Evolutionary conservation across 2,329 filamentous ascomycete genomes (phyloP).

Genomic region (Trichoderma atroviride): DNA sequence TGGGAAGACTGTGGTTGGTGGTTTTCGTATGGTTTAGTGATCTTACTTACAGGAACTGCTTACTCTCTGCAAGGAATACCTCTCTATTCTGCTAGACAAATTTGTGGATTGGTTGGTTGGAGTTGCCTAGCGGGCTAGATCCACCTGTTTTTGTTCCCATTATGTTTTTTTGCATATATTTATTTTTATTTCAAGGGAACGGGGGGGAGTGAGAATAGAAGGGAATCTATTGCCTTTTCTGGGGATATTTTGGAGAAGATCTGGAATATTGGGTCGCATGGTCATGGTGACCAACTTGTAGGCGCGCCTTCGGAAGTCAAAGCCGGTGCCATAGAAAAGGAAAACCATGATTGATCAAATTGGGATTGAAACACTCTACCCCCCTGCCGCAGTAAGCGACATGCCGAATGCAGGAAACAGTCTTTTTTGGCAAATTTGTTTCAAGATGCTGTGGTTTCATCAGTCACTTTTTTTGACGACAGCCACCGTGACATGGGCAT

Average conservation of each 20-base stretch:
- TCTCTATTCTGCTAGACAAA: neutral
- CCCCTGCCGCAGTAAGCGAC: constrained; percentile 2
- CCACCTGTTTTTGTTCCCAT: neutral
- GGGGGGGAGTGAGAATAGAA: neutral
- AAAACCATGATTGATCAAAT: neutral
- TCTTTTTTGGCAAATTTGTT: neutral
- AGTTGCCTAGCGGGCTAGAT: neutral
- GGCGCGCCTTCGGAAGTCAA: neutral
- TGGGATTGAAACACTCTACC: neutral
- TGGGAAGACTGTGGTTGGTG: neutral
- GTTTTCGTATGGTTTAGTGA: neutral
- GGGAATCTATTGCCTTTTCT: neutral
- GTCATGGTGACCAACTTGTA: neutral
- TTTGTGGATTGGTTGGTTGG: neutral
- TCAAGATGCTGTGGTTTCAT: neutral
- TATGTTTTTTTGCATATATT: neutral
- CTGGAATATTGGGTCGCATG: neutral
- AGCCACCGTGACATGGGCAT: neutral
- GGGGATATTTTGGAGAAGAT: neutral
- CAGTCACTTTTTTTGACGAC: neutral
- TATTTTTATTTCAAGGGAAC: neutral
- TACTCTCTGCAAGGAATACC: neutral
- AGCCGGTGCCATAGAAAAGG: neutral
- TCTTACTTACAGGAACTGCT: constrained; percentile 10
- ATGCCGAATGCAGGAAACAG: neutral